Conservation (phyloP, 352 stramenopile species). For the Globisporangium splendens region DNA sequence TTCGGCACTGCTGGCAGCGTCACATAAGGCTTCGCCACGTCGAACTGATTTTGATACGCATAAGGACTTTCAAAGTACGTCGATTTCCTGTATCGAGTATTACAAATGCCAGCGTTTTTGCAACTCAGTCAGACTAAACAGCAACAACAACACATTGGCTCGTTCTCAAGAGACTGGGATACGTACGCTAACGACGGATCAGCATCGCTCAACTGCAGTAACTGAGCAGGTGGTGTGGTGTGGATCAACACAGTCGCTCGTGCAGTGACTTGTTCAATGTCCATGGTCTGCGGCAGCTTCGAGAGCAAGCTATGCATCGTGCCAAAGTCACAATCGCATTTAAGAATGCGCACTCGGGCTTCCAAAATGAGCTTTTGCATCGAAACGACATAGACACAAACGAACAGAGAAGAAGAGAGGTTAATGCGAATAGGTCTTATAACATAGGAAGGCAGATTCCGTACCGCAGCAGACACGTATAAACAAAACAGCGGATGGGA, state of each 20-base stretch:
- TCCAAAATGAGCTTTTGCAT: constrained; percentile 43
- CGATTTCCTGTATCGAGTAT: constrained; percentile 89
- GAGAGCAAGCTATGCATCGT: constrained; percentile 69
- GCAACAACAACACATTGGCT: constrained; percentile 50
- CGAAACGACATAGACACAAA: not conserved
- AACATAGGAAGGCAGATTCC: not conserved
- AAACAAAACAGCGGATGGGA: constrained; percentile 91
- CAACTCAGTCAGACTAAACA: constrained; percentile 93
- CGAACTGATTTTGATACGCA: constrained; percentile 10
- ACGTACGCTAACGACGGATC: constrained; percentile 22
- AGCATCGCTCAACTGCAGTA: constrained; percentile 25
- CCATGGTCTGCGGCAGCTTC: constrained; percentile 73
- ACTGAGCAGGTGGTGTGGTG: constrained; percentile 36
- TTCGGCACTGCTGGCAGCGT: not conserved
- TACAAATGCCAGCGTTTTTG: constrained; percentile 90
- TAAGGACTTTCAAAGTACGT: constrained; percentile 52
- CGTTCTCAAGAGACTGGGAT: not conserved
- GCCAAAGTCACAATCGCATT: constrained; percentile 74
- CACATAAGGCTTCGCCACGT: constrained; percentile 8
- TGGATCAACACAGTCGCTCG: constrained; percentile 56
- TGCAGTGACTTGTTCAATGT: constrained; percentile 59
- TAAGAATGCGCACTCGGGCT: constrained; percentile 48
- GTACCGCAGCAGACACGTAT: constrained; percentile 85
- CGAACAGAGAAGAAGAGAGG: not conserved
- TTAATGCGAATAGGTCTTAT: not conserved